phyloP scores from a whole-genome alignment of 1,139 yeast genomes.

The Pichia sp. region DNA sequence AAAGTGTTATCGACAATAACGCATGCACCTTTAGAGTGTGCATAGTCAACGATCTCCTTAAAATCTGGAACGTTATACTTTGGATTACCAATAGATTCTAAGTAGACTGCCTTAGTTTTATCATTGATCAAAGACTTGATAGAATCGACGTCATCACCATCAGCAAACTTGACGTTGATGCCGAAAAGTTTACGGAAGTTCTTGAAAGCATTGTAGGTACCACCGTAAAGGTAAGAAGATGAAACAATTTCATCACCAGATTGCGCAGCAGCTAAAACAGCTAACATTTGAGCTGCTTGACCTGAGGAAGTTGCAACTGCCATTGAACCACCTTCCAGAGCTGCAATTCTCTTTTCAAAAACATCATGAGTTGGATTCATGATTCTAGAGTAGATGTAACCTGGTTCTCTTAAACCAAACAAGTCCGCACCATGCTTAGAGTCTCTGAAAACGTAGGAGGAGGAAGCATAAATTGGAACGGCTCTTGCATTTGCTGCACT shows the following conservation, averaged over 20 bases:
- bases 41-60: slow-evolving; percentile 63
- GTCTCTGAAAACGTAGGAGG: slow-evolving; percentile 79
- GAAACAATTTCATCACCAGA: slow-evolving; percentile 85
- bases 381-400: slow-evolving; percentile 81
- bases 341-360: slow-evolving; percentile 86
- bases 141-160: slow-evolving; percentile 60
- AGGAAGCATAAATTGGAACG: slow-evolving; percentile 83
- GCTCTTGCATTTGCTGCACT: slow-evolving; percentile 63
- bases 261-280: slow-evolving; percentile 78
- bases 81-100: slow-evolving; percentile 94
- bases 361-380: slow-evolving; percentile 91
- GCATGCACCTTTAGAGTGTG: slow-evolving; percentile 85
- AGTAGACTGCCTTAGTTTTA: slow-evolving; percentile 80
- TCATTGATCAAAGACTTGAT: slow-evolving; percentile 70
- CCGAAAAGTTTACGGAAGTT: slow-evolving; percentile 79
- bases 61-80: slow-evolving; percentile 90
- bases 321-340: slow-evolving; percentile 86
- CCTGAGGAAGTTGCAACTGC: slow-evolving; percentile 92
- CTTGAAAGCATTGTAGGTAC: slow-evolving; percentile 92
- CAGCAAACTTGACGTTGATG: slow-evolving; percentile 73
- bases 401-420: slow-evolving; percentile 76
- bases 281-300: slow-evolving; percentile 88
- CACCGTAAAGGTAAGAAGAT: slow-evolving; percentile 88
- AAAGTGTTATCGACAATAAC: slow-evolving; percentile 95
- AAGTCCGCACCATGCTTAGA: slow-evolving; percentile 89